Conservation (phyloP, 805 yeast species). For the Diddensiella santjacobensis region DNA sequence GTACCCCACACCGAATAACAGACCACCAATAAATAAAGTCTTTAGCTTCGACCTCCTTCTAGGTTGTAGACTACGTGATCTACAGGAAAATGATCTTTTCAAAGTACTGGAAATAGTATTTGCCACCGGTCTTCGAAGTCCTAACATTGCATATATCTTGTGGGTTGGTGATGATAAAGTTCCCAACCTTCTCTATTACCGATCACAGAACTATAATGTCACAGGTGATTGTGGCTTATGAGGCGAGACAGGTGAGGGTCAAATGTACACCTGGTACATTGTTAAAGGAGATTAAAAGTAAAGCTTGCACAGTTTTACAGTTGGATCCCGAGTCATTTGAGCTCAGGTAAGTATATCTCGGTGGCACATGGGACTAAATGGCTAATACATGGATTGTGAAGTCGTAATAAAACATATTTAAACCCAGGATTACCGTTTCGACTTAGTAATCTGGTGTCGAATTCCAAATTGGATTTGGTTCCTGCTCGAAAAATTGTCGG, state of each 20-base stretch:
- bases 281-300: constrained; percentile 20
- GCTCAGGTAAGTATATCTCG: constrained; percentile 16
- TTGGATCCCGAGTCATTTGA: constrained; percentile 16
- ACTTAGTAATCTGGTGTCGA: constrained; percentile 21
- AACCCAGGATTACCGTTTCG: constrained; percentile 18
- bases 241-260: constrained; percentile 17
- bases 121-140: background rate
- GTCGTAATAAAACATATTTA: constrained; percentile 1
- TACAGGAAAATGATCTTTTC: background rate
- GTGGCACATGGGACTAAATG: background rate
- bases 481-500: constrained; percentile 4
- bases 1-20: constrained; percentile 1
- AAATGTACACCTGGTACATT: constrained; percentile 21
- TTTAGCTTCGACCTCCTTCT: constrained; percentile 1
- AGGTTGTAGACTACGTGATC: background rate
- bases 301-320: constrained; percentile 19
- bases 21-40: constrained; percentile 2
- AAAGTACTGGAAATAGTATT: background rate
- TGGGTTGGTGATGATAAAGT: background rate
- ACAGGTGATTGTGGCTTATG: constrained; percentile 14
- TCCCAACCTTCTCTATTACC: background rate
- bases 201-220: constrained; percentile 1
- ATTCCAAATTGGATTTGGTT: constrained; percentile 24
- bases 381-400: background rate
- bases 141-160: background rate